Evolutionary conservation across 345 rosid genomes (phyloP).

Genomic region (Psidium guajava): DNA sequence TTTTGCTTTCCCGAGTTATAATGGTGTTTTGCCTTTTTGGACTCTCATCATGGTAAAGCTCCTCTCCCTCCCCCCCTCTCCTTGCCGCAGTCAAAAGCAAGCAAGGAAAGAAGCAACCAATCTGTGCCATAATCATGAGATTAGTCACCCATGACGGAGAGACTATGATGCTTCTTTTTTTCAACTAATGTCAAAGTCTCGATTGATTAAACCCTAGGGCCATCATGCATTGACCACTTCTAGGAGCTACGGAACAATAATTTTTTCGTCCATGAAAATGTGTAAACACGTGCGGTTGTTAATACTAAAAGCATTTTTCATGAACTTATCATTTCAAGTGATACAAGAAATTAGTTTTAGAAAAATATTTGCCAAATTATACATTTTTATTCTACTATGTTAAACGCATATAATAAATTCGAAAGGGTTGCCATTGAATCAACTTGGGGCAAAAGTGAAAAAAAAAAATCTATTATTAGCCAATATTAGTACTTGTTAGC

Average conservation of each 20-base stretch:
- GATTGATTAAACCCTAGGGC: background rate
- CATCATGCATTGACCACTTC: background rate
- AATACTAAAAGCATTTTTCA: background rate
- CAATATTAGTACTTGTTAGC: background rate
- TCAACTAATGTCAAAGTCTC: background rate
- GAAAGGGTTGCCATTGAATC: background rate
- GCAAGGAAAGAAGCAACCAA: background rate
- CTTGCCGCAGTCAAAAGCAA: background rate
- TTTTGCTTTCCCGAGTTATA: background rate
- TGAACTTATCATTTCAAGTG: background rate
- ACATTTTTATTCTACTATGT: background rate
- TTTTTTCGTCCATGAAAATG: background rate
- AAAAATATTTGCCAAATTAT: background rate
- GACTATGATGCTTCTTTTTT: background rate
- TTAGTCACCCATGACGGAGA: background rate
- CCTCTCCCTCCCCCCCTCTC: background rate
- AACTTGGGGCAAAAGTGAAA: background rate
- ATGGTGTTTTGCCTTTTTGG: background rate
- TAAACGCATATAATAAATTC: background rate
- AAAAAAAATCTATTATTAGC: background rate
- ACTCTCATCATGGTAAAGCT: background rate
- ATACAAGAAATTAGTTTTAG: background rate
- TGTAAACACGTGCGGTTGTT: fast-evolving
- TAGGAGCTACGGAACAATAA: background rate
- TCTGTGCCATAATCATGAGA: background rate